Conservation (phyloP, 176 grass and related monocot species). For the Oryza coarctata region DNA sequence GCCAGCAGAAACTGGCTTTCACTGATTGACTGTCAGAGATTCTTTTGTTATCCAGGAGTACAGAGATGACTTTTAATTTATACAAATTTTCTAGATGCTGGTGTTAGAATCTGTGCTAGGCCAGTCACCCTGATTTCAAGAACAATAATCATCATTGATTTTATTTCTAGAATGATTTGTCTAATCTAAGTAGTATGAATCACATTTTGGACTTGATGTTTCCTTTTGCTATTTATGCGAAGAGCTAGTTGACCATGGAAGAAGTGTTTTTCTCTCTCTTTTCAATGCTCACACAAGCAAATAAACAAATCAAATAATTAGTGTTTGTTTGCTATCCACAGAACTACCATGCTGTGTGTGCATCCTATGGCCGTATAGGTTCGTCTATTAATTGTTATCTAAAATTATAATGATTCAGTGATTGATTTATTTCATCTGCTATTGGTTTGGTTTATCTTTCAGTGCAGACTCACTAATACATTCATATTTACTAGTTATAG, state of each 20-base stretch:
- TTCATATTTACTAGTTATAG: background rate
- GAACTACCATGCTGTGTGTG: background rate
- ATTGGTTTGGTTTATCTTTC: background rate
- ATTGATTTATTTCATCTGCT: background rate
- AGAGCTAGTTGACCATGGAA: background rate
- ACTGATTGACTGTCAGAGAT: background rate
- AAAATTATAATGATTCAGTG: background rate
- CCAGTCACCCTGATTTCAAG: background rate
- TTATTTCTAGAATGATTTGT: background rate
- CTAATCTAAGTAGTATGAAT: background rate
- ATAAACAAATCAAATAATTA: constrained; percentile 2
- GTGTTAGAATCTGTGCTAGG: background rate
- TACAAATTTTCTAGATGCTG: background rate
- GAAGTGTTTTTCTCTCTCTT: background rate
- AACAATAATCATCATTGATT: background rate
- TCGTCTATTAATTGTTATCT: background rate
- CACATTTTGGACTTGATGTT: background rate
- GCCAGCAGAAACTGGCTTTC: background rate
- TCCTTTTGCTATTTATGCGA: background rate
- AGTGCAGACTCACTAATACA: background rate
- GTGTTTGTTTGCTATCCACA: background rate
- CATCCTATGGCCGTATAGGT: background rate
- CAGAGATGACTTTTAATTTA: background rate
- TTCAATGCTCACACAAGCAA: background rate
- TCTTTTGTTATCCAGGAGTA: background rate